Evolutionary conservation across 2,329 filamentous ascomycete species (phyloP).

Genomic region (Diaporthe vaccinii): DNA sequence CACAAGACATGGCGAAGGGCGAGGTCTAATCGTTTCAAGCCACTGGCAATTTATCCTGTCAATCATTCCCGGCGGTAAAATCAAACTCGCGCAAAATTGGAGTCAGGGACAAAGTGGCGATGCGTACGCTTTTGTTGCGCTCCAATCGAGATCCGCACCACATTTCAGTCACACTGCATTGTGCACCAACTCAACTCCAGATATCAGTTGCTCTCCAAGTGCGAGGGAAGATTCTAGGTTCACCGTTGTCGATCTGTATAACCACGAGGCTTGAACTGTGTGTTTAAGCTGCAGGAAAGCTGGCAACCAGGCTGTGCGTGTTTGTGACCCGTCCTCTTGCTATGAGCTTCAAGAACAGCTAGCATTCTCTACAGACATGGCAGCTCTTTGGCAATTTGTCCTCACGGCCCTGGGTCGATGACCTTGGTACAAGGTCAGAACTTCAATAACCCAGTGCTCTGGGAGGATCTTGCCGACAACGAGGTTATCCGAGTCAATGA

Average conservation of each 20-base stretch:
- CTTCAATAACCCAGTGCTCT: not conserved
- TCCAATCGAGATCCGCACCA: not conserved
- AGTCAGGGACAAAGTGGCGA: not conserved
- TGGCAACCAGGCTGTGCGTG: not conserved
- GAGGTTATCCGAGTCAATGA: constrained; percentile 5
- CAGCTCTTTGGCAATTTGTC: not conserved
- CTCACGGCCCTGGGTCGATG: not conserved
- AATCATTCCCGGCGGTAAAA: not conserved
- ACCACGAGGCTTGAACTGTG: not conserved
- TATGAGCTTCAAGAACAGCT: not conserved
- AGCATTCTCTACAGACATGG: not conserved
- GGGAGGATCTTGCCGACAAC: constrained; percentile 2
- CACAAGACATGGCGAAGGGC: not conserved
- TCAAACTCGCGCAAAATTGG: not conserved
- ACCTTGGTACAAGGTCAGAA: not conserved
- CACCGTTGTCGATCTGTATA: not conserved
- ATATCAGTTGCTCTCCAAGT: too few relatives aligned
- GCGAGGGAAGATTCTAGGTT: not conserved
- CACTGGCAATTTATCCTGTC: not conserved
- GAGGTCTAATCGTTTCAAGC: not conserved
- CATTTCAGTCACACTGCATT: not conserved
- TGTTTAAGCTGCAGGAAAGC: not conserved
- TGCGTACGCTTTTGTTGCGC: not conserved
- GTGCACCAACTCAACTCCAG: not conserved
- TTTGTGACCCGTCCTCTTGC: not conserved